phyloP scores from a whole-genome alignment of 2,329 filamentous ascomycete species.

The Teratosphaeria pseudoeucalypti region DNA sequence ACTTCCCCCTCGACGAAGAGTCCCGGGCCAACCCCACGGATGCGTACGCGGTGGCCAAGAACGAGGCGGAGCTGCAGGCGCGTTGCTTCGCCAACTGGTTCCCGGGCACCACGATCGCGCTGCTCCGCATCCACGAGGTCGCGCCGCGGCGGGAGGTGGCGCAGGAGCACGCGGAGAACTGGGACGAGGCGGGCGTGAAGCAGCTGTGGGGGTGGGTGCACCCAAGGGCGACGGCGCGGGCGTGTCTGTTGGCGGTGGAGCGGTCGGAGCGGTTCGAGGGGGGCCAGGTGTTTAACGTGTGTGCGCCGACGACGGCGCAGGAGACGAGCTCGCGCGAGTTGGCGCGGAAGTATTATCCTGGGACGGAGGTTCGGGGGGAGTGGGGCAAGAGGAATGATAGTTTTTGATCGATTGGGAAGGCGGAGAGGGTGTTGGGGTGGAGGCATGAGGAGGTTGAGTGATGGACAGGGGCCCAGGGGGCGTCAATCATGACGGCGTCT shows the following conservation, averaged over 20 bases:
- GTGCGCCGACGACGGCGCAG: conserved; percentile 23
- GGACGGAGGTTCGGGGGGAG: conserved; percentile 14
- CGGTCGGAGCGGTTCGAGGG: conserved; percentile 24
- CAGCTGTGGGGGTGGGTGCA: conserved; percentile 30
- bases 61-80: conserved; percentile 27
- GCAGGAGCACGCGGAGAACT: conserved; percentile 25
- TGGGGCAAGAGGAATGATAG: conserved; percentile 12
- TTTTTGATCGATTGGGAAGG: conserved; percentile 20
- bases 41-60: conserved; percentile 28
- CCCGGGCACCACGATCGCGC: conserved; percentile 29
- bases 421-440: conserved; percentile 16
- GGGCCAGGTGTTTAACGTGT: conserved; percentile 27
- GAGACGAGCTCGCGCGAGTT: conserved; percentile 13
- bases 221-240: conserved; percentile 26
- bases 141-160: conserved; percentile 20
- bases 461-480: background rate
- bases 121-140: conserved; percentile 30
- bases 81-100: conserved; percentile 28
- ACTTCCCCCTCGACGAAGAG: conserved; percentile 31
- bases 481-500: background rate
- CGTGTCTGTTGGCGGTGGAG: conserved; percentile 27
- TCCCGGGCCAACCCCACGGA: conserved; percentile 26
- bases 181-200: conserved; percentile 26
- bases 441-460: conserved; percentile 17
- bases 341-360: conserved; percentile 19